A percentile compares a stretch with the other conserved stretches of the same genome.
These are phyloP conservation scores for Pythium scleroteichum DNA, from an alignment of 352 stramenopile species.

Conservation along the genomic window DNA sequence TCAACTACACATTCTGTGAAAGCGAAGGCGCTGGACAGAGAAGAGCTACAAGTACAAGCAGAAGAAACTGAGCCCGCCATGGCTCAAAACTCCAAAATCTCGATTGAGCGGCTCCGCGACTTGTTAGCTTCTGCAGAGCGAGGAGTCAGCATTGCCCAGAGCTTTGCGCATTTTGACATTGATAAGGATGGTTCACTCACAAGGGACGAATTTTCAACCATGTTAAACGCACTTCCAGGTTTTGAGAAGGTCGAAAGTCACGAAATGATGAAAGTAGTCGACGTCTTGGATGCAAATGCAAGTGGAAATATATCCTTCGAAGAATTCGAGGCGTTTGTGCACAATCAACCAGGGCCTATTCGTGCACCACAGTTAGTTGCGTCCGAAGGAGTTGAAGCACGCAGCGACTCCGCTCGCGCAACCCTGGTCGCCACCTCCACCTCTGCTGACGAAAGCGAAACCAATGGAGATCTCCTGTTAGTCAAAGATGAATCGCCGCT, in stretches of 20 bases:
- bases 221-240: constrained; percentile 45
- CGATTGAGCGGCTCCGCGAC: constrained; percentile 20
- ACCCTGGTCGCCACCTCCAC: no score
- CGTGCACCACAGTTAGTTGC: no score
- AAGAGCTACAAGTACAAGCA: not conserved
- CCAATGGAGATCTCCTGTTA: no score
- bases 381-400: no score
- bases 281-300: constrained; percentile 51
- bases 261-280: constrained; percentile 41
- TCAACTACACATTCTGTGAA: not conserved
- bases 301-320: constrained; percentile 54
- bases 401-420: no score
- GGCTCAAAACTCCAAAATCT: constrained; percentile 7
- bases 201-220: constrained; percentile 45
- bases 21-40: no score
- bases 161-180: constrained; percentile 43
- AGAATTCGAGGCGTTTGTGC: constrained; percentile 54
- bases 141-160: constrained; percentile 27
- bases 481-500: no score
- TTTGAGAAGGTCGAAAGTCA: constrained; percentile 40
- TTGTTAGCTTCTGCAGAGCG: constrained; percentile 26
- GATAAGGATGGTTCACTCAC: constrained; percentile 48
- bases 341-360: not conserved
- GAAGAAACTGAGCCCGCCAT: not conserved
- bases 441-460: no score